Evolutionary conservation across 768 basidiomycete species (phyloP).

Genomic region (Flagelloscypha sp.): DNA sequence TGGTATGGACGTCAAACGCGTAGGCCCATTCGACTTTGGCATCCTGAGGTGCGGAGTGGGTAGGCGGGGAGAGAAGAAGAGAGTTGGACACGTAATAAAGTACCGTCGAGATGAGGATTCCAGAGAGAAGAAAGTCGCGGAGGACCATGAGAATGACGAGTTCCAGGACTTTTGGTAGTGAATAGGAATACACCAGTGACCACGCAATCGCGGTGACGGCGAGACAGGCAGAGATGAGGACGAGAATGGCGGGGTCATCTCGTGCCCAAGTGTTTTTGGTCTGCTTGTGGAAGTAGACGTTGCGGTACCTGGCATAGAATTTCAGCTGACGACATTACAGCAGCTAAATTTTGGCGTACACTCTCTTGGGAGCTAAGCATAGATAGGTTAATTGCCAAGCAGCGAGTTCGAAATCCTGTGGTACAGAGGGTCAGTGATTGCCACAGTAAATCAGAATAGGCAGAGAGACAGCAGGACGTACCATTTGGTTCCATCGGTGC

Average conservation of each 20-base stretch:
- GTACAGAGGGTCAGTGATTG: constrained; percentile 2
- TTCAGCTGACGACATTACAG: constrained; percentile 15
- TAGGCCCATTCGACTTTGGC: constrained; percentile 86
- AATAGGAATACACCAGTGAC: constrained; percentile 75
- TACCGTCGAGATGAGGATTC: constrained; percentile 64
- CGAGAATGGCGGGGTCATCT: constrained; percentile 92
- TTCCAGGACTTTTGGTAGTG: constrained; percentile 44
- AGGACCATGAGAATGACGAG: constrained; percentile 77
- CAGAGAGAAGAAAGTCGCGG: constrained; percentile 80
- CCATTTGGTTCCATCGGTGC: constrained; percentile 84
- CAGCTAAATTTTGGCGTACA: no score
- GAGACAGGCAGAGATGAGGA: constrained; percentile 76
- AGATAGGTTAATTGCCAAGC: constrained; percentile 95
- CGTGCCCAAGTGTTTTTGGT: constrained; percentile 98
- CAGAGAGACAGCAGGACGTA: constrained; percentile 20
- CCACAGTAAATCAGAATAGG: background rate
- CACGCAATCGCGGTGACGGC: constrained; percentile 78
- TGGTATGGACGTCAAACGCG: constrained; percentile 94
- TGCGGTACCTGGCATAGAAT: constrained; percentile 58
- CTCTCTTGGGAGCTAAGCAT: constrained; percentile 85
- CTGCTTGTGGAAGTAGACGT: constrained; percentile 98
- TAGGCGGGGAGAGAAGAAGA: constrained; percentile 60
- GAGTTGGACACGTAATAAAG: constrained; percentile 63
- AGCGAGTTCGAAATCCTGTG: constrained; percentile 91
- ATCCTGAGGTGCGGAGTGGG: constrained; percentile 63